Base-by-base conservation (phyloP, 202 grass and related monocot species). In the Bolboschoenoplectus hybrid region DNA sequence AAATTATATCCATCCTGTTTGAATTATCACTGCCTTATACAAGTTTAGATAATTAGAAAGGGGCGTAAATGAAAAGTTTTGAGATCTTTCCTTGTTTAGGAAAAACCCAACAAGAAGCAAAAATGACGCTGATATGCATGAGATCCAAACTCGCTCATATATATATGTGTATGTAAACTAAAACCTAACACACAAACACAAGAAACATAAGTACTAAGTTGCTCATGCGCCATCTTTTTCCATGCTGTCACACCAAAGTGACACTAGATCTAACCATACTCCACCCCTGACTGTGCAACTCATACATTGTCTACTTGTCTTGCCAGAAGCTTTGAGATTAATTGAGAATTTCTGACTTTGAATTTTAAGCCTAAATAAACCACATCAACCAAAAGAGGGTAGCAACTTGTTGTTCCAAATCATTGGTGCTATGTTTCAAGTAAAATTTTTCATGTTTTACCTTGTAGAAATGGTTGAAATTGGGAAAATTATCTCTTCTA, bases 241-340 rank as follows among this genome's bases (percentile, higher is more conserved):
- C 40, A 45, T 19, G 39, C 1, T 70, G 67, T 70, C 67, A 70
- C 5, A 70, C 67, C 64, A 70, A 44, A 45, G 40, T n/a, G 67
- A 73, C 69, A 73, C 17, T 26, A 73, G 26, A 49, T 73, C 69
- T 26, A 38, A 73, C 44, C 69, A 38, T n/a, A 70, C 26, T 67
- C 9, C 6, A 70, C 14, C 2, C 13, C 7, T 70, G 67, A 9
- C 2, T 14, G 6, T 45, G 40, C 67, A 66, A 39, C 40, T 19
- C 9, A 40, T 20, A n/a, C n/a, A n/a, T n/a, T n/a, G n/a, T n/a
- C n/a, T n/a, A n/a, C n/a, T n/a, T 70, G 67, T 47, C 43, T 49
- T 73, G 0, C 32, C 2, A 73, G 20, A 70, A 49, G 69, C 10
- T 49, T 26, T n/a, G n/a, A 73, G 2, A 73, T 73, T 73, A 5